Percentiles rank a stretch among this genome's conserved stretches.
These are phyloP conservation scores for Dactylellina leptospora DNA, from an alignment of 2,329 filamentous ascomycete genomes.

Conservation along the genomic window DNA sequence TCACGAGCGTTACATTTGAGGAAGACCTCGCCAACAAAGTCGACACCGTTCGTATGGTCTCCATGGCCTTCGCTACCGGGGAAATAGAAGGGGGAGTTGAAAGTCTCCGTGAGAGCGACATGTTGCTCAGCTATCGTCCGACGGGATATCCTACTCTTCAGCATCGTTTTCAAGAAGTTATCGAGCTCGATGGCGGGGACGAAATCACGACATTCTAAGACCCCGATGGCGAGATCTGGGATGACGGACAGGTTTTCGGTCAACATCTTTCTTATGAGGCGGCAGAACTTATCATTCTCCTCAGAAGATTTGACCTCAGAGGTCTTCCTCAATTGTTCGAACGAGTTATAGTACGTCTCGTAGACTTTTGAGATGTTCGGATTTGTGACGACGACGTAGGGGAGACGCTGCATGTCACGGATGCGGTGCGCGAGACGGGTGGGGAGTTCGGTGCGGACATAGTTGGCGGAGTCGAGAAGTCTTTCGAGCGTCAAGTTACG, in stretches of 20 bases:
- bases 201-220: slow-evolving; percentile 84
- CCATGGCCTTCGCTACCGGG: slow-evolving; percentile 72
- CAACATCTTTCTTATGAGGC: slow-evolving; percentile 78
- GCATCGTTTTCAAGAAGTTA: slow-evolving; percentile 91
- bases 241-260: slow-evolving; percentile 92
- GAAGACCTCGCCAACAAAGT: slow-evolving; percentile 96
- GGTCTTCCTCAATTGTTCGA: slow-evolving; percentile 85
- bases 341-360: slow-evolving; percentile 95
- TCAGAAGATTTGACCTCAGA: slow-evolving; percentile 84
- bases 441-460: slow-evolving; percentile 92
- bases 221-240: slow-evolving; percentile 90
- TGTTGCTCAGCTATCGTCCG: slow-evolving; percentile 98
- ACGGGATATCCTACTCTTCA: slow-evolving; percentile 90
- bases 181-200: slow-evolving; percentile 85
- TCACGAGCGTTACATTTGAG: slow-evolving; percentile 90
- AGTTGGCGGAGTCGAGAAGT: slow-evolving; percentile 93
- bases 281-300: slow-evolving; percentile 88
- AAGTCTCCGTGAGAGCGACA: slow-evolving; percentile 91
- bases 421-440: slow-evolving; percentile 92
- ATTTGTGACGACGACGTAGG: slow-evolving; percentile 96
- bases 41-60: slow-evolving; percentile 69
- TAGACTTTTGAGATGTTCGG: slow-evolving; percentile 93
- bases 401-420: slow-evolving; percentile 94
- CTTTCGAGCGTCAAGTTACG: slow-evolving; percentile 89
- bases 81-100: slow-evolving; percentile 88